These are phyloP conservation scores for Eutrema yunnanense DNA, from an alignment of 345 rosid genomes.

Conservation along the genomic window DNA sequence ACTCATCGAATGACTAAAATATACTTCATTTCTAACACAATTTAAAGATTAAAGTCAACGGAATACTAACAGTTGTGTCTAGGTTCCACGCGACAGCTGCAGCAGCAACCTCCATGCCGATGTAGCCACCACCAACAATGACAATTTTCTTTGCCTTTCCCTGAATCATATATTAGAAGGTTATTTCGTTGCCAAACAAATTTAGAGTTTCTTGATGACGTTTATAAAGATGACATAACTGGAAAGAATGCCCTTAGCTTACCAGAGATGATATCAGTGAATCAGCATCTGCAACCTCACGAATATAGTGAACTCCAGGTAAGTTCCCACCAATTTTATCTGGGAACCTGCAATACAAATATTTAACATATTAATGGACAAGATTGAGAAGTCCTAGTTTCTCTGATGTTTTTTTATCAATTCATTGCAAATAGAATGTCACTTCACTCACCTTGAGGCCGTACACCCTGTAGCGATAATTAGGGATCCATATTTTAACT, in stretches of 20 bases:
- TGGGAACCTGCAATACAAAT: conserved; percentile 55
- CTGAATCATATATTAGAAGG: conserved; percentile 29
- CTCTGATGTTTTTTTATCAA: not conserved
- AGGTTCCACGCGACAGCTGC: conserved; percentile 94
- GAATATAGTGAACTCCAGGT: conserved; percentile 87
- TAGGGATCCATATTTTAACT: conserved; percentile 81
- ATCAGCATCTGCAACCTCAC: conserved; percentile 93
- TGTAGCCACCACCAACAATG: conserved; percentile 94
- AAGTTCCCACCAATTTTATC: conserved; percentile 88
- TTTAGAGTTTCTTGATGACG: not conserved
- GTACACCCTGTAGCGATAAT: conserved; percentile 91
- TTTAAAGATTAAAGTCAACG: not conserved
- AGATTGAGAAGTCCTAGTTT: not conserved
- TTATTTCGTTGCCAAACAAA: not conserved
- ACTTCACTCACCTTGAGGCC: conserved; percentile 63
- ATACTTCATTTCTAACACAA: not conserved
- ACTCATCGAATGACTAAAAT: not conserved
- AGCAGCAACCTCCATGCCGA: conserved; percentile 99
- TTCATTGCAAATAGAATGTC: not conserved
- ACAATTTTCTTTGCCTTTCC: conserved; percentile 74
- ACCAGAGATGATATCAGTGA: conserved; percentile 80
- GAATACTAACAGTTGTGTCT: conserved; percentile 62
- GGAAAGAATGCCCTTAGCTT: conserved; percentile 15
- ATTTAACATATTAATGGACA: not conserved
- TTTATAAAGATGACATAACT: not conserved